Percentiles rank a stretch among this genome's conserved stretches.
phyloP scores from a whole-genome alignment of 2,329 filamentous ascomycete genomes.

The Pyrenochaeta sp. region DNA sequence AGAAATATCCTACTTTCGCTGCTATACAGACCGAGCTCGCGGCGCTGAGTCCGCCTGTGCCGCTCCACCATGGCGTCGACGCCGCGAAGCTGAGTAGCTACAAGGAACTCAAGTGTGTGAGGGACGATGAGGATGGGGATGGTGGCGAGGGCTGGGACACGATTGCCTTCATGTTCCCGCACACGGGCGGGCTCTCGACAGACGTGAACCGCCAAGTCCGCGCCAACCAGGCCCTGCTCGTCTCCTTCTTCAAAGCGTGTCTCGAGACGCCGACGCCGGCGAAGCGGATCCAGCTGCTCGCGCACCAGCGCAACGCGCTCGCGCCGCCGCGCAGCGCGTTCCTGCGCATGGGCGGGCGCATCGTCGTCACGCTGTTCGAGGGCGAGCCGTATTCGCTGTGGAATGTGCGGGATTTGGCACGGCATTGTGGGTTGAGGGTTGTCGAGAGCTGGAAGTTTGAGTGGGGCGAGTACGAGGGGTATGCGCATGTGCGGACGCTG shows the following conservation, averaged over 20 bases:
- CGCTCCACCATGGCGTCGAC: constrained; percentile 66
- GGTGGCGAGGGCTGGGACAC: constrained; percentile 67
- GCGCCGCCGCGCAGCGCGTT: constrained; percentile 43
- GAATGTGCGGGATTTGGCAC: constrained; percentile 88
- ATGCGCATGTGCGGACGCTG: constrained; percentile 75
- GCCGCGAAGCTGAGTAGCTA: constrained; percentile 62
- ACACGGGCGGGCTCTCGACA: constrained; percentile 89
- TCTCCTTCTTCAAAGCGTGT: constrained; percentile 40
- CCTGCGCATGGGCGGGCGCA: constrained; percentile 60
- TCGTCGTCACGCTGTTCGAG: constrained; percentile 90
- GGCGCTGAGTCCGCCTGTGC: constrained; percentile 43
- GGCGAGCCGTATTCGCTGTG: constrained; percentile 93
- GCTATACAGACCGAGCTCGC: constrained; percentile 39
- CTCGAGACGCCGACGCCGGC: constrained; percentile 25
- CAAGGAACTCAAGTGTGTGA: constrained; percentile 32
- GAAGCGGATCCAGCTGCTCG: constrained; percentile 20
- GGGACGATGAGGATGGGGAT: constrained; percentile 26
- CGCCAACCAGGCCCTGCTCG: constrained; percentile 66
- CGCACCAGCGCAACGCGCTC: constrained; percentile 14
- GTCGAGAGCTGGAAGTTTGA: constrained; percentile 75
- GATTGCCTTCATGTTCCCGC: constrained; percentile 96
- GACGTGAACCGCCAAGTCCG: constrained; percentile 95
- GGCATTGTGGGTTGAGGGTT: constrained; percentile 76
- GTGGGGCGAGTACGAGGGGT: constrained; percentile 72
- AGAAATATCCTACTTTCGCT: constrained; percentile 57